These are phyloP conservation scores for Rhizodiscina lignyota DNA, from an alignment of 495 filamentous ascomycete genomes.

Conservation along the genomic window DNA sequence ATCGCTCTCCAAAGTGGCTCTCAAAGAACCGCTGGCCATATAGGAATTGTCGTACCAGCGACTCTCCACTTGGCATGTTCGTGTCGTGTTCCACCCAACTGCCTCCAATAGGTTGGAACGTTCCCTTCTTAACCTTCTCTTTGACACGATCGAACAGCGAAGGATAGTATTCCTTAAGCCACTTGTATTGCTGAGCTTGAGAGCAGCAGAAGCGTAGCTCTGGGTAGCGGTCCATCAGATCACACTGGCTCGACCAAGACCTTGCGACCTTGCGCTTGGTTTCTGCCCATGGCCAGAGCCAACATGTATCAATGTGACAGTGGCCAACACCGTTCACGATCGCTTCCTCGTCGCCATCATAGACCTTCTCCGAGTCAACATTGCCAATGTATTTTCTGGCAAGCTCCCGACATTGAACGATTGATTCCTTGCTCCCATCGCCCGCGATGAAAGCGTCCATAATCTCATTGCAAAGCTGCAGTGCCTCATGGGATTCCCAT, in stretches of 20 bases:
- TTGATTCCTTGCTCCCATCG: slow-evolving; percentile 53
- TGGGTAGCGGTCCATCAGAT: slow-evolving; percentile 84
- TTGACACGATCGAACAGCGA: slow-evolving; percentile 80
- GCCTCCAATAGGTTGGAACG: slow-evolving; percentile 87
- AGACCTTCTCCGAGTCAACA: slow-evolving; percentile 71
- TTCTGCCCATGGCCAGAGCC: slow-evolving; percentile 98
- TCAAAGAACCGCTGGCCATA: slow-evolving; percentile 92
- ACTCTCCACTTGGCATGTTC: slow-evolving; percentile 91
- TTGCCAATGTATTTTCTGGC: slow-evolving; percentile 70
- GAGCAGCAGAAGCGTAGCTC: slow-evolving; percentile 86
- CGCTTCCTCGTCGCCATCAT: slow-evolving; percentile 51
- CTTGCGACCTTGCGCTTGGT: slow-evolving; percentile 93
- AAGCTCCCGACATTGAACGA: slow-evolving; percentile 63
- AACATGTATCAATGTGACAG: slow-evolving; percentile 95
- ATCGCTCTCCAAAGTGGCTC: slow-evolving; percentile 77
- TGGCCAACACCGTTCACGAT: slow-evolving; percentile 82
- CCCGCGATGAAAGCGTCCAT: slow-evolving; percentile 78
- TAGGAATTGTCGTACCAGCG: slow-evolving; percentile 84
- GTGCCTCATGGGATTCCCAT: slow-evolving; percentile 64
- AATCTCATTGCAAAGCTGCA: slow-evolving; percentile 68
- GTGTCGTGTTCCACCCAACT: slow-evolving; percentile 99
- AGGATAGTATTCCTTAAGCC: slow-evolving; percentile 82
- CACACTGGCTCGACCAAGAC: slow-evolving; percentile 92
- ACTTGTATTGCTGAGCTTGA: slow-evolving; percentile 95
- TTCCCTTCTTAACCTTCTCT: slow-evolving; percentile 71